Evolutionary conservation across 345 rosid genomes (phyloP).

Genomic region (Raphanus raphanistrum): DNA sequence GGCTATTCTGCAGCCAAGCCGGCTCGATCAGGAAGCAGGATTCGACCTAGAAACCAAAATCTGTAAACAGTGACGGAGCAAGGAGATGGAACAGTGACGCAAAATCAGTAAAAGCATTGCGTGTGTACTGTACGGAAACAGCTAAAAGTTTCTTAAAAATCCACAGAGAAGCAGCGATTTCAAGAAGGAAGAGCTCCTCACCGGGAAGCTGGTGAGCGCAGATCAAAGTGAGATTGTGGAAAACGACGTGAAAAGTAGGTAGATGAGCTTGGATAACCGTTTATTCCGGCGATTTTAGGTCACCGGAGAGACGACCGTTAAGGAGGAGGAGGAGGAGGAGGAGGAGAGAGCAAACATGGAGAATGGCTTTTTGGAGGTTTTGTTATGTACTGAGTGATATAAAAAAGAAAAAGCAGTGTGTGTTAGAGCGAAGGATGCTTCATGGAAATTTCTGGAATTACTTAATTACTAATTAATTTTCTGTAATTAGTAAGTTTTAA

Average conservation of each 20-base stretch:
- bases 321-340: background rate
- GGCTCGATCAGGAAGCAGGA: slow-evolving; percentile 3
- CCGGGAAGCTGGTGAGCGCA: background rate
- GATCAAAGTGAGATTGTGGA: background rate
- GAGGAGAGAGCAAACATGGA: background rate
- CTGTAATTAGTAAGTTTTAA: slow-evolving; percentile 32
- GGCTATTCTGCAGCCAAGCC: background rate
- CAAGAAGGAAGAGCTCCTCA: background rate
- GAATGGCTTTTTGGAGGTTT: slow-evolving; percentile 2
- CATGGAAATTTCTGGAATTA: slow-evolving; percentile 15
- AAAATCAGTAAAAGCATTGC: background rate
- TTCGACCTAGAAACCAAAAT: slow-evolving; percentile 8
- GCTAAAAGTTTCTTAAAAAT: background rate
- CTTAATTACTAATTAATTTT: slow-evolving; percentile 18
- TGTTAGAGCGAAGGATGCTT: background rate
- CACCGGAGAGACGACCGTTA: background rate
- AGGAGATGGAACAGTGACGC: slow-evolving; percentile 1
- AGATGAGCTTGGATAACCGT: background rate
- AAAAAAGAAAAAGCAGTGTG: background rate
- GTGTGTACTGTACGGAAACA: background rate
- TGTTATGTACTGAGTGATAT: background rate
- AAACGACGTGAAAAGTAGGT: background rate
- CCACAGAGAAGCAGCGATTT: background rate
- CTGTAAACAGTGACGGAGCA: background rate
- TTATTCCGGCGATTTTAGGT: slow-evolving; percentile 21